These are phyloP conservation scores for Arachis stenosperma DNA, from an alignment of 306 rosid species.

Conservation along the genomic window DNA sequence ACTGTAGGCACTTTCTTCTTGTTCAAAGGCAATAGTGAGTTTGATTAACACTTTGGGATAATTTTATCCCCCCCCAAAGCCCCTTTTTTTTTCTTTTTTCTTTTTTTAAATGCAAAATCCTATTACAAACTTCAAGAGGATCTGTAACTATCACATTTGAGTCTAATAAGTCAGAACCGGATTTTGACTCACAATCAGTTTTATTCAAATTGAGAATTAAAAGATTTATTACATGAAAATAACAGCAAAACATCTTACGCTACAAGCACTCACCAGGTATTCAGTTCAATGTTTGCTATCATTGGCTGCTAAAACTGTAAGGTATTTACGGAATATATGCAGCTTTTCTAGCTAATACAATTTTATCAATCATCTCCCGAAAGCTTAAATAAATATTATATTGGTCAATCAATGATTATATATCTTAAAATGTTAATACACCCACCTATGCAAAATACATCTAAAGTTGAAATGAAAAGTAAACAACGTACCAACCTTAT, in stretches of 20 bases:
- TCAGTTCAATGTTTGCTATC: slow-evolving; percentile 4
- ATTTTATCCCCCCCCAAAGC: not conserved
- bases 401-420: too few species aligned
- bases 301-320: slow-evolving; percentile 14
- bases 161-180: slow-evolving; percentile 1
- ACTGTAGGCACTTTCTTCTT: not conserved
- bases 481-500: too few species aligned
- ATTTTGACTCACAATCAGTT: slow-evolving; percentile 18
- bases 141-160: not conserved
- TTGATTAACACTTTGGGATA: not conserved
- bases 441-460: too few species aligned
- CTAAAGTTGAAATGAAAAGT: too few species aligned
- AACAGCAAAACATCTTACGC: not conserved
- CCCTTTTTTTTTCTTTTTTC: not conserved
- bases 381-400: too few species aligned
- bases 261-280: not conserved
- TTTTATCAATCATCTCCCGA: too few species aligned
- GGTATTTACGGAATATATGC: slow-evolving; percentile 16
- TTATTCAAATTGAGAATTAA: slow-evolving; percentile 27
- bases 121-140: not conserved
- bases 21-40: not conserved
- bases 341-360: not conserved
- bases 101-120: not conserved
- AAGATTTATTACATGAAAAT: slow-evolving; percentile 6
- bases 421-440: too few species aligned